Conservation (phyloP, 345 rosid genomes). For the Melaleuca alternifolia region DNA sequence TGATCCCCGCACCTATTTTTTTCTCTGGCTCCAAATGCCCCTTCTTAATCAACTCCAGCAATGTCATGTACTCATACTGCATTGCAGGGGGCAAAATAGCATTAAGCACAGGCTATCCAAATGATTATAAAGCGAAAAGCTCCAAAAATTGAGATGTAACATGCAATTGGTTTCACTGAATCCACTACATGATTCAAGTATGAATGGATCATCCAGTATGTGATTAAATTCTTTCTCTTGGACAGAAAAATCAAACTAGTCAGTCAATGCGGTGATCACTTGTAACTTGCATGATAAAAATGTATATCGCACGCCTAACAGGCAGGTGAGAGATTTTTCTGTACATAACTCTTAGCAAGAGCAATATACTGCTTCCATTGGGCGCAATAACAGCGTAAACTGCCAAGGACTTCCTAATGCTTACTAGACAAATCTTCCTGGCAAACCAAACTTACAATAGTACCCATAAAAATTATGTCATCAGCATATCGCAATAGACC, state of each 20-base stretch:
- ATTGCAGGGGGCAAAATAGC: background rate
- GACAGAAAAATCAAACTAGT: background rate
- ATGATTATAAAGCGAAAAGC: background rate
- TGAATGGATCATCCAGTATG: background rate
- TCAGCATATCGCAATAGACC: background rate
- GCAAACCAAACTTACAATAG: background rate
- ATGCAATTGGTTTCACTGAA: background rate
- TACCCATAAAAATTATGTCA: background rate
- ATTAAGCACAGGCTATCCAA: background rate
- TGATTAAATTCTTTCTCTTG: background rate
- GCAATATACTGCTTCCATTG: background rate
- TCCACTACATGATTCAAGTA: background rate
- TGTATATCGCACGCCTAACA: background rate
- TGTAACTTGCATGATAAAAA: background rate
- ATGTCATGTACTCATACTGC: conserved; percentile 72
- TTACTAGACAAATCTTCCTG: background rate
- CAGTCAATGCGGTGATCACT: background rate
- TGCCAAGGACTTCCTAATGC: background rate
- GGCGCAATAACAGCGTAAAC: background rate
- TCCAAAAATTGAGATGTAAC: background rate
- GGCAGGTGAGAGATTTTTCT: background rate
- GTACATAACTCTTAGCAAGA: background rate
- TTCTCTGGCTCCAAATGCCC: conserved; percentile 74
- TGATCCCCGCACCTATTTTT: conserved; percentile 71
- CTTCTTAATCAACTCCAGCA: conserved; percentile 68